These are phyloP conservation scores for Gentiana macrophylla DNA, from an alignment of 257 asterid species.

Conservation along the genomic window DNA sequence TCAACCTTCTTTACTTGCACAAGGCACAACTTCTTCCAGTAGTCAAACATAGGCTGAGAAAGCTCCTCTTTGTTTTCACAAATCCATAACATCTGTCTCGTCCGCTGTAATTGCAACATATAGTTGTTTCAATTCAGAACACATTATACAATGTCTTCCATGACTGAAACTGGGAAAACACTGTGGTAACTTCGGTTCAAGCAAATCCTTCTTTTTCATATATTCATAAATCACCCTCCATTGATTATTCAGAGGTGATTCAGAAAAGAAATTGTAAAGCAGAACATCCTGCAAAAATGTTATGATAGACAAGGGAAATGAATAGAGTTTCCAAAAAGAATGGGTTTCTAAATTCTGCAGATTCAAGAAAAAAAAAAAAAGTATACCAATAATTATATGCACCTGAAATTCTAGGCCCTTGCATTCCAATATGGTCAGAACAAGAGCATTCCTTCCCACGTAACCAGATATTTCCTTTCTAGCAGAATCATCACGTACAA, in stretches of 20 bases:
- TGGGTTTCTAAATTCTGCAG: too few species aligned
- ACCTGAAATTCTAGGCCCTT: constrained; percentile 76
- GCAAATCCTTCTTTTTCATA: constrained; percentile 32
- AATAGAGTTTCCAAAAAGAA: neutral
- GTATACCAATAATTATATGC: neutral
- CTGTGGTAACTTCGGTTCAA: constrained; percentile 19
- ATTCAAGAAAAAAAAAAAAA: neutral
- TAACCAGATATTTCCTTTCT: constrained; percentile 26
- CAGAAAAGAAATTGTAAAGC: constrained; percentile 51
- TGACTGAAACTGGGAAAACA: constrained; percentile 37
- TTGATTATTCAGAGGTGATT: constrained; percentile 50
- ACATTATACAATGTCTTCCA: constrained; percentile 43
- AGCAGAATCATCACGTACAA: constrained; percentile 45
- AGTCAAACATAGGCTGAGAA: constrained; percentile 51
- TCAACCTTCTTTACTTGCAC: constrained; percentile 43
- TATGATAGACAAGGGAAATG: neutral
- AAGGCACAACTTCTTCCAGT: constrained; percentile 45
- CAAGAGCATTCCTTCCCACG: constrained; percentile 46
- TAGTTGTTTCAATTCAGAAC: constrained; percentile 57
- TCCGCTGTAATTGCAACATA: constrained; percentile 64
- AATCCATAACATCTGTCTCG: constrained; percentile 68
- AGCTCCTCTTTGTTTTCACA: constrained; percentile 41
- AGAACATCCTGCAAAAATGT: constrained; percentile 43
- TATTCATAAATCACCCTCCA: constrained; percentile 62
- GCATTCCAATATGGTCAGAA: constrained; percentile 53